Percentiles rank a stretch among this genome's conserved stretches.
phyloP scores from a whole-genome alignment of 2,329 filamentous ascomycete genomes.

The Trichocomaceae sp. region DNA sequence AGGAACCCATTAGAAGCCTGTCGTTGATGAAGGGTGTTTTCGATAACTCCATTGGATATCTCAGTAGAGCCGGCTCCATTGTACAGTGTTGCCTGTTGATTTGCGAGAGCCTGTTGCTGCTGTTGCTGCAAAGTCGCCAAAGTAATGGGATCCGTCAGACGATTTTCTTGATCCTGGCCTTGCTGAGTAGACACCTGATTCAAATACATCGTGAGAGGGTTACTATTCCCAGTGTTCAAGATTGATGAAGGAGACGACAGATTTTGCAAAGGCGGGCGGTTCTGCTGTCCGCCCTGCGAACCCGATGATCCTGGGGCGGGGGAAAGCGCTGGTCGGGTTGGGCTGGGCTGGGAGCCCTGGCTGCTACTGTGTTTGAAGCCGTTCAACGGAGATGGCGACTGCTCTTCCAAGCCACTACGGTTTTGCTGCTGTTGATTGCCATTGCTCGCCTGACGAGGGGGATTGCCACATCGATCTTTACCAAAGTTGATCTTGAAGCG shows the following conservation, averaged over 20 bases:
- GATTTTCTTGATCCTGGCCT: constrained; percentile 61
- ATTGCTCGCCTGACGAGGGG: constrained; percentile 74
- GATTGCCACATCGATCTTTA: constrained; percentile 96
- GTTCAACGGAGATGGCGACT: constrained; percentile 50
- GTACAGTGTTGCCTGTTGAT: constrained; percentile 76
- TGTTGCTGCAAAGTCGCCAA: constrained; percentile 50
- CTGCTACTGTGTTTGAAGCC: constrained; percentile 51
- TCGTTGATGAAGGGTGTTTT: constrained; percentile 43
- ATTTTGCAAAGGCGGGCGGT: constrained; percentile 53
- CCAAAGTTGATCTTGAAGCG: constrained; percentile 99
- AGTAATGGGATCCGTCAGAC: constrained; percentile 37
- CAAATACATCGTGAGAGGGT: constrained; percentile 88
- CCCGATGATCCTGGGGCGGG: constrained; percentile 50
- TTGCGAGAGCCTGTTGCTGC: constrained; percentile 57
- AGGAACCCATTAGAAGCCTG: constrained; percentile 61
- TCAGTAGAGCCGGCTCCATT: constrained; percentile 64
- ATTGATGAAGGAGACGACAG: constrained; percentile 59
- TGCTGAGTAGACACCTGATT: constrained; percentile 60
- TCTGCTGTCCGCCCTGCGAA: constrained; percentile 47
- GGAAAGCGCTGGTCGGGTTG: constrained; percentile 49
- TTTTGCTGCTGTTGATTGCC: constrained; percentile 48
- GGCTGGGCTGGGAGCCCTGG: constrained; percentile 55
- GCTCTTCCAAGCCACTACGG: constrained; percentile 49
- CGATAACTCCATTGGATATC: constrained; percentile 51
- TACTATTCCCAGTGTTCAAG: constrained; percentile 71